Evolutionary conservation across 2,329 filamentous ascomycete species (phyloP).

Genomic region (Immersiporthe knoxdaviesiana): DNA sequence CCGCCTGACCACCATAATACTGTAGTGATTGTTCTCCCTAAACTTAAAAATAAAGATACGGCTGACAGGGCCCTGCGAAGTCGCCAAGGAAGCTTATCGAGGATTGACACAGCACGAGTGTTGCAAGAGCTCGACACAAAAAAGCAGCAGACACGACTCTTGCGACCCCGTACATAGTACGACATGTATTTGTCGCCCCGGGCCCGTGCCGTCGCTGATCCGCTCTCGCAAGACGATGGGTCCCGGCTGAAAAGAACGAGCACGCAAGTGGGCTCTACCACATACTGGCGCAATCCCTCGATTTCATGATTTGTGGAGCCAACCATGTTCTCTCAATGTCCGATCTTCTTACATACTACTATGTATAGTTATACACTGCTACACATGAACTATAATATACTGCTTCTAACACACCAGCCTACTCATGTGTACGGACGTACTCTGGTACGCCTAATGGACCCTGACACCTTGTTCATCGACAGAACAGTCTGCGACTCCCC

Average conservation of each 20-base stretch:
- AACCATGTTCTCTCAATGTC: background rate
- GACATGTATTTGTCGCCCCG: background rate
- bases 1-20: background rate
- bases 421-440: background rate
- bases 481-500: background rate
- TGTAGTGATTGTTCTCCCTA: background rate
- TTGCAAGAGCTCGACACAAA: background rate
- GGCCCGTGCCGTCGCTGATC: background rate
- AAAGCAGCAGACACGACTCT: background rate
- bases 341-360: background rate
- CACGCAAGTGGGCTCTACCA: slow-evolving; percentile 5
- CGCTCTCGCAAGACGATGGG: background rate
- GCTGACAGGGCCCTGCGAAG: background rate
- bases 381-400: background rate
- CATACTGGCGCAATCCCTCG: background rate
- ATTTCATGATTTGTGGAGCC: slow-evolving; percentile 13
- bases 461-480: background rate
- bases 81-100: slow-evolving; percentile 11
- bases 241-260: background rate
- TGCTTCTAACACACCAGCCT: background rate
- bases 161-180: background rate
- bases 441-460: background rate
- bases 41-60: slow-evolving; percentile 1
- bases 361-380: background rate
- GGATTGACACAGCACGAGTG: background rate